Evolutionary conservation across 495 filamentous ascomycete species (phyloP).

Genomic region (Opeltia flavorubescens): DNA sequence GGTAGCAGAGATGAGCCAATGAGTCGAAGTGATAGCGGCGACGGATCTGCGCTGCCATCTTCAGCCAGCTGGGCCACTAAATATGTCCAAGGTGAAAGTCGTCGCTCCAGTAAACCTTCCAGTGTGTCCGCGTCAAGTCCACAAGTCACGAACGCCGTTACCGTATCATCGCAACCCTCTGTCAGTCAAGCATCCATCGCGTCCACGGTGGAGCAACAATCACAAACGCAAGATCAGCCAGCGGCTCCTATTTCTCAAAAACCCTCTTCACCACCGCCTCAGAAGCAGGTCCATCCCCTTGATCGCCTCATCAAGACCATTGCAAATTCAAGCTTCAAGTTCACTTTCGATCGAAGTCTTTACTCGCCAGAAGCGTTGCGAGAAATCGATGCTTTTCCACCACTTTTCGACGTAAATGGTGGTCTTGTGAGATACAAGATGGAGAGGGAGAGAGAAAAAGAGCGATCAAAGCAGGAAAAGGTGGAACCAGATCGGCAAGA

Average conservation of each 20-base stretch:
- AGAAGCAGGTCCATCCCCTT: constrained; percentile 25
- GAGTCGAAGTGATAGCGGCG: constrained; percentile 40
- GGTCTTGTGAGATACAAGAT: constrained; percentile 56
- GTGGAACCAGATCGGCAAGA: constrained; percentile 25
- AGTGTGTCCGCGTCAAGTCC: constrained; percentile 74
- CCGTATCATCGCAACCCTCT: constrained; percentile 33
- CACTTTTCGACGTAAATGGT: constrained; percentile 66
- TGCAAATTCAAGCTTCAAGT: constrained; percentile 43
- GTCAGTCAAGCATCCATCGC: constrained; percentile 23
- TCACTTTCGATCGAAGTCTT: constrained; percentile 39
- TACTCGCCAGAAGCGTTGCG: constrained; percentile 39
- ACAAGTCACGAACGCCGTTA: constrained; percentile 41
- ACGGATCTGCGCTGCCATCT: constrained; percentile 77
- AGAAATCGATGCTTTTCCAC: constrained; percentile 49
- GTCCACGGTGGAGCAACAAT: constrained; percentile 15
- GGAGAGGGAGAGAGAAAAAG: constrained; percentile 54
- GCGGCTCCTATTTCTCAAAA: constrained; percentile 3
- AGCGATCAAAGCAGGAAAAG: constrained; percentile 41
- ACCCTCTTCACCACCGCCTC: constrained; percentile 11
- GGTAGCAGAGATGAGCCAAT: constrained; percentile 62
- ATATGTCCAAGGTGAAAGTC: constrained; percentile 52
- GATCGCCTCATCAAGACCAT: constrained; percentile 38
- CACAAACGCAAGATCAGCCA: constrained; percentile 15
- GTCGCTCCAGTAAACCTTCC: constrained; percentile 60
- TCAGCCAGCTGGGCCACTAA: constrained; percentile 88